Base-by-base conservation (phyloP, 2,329 filamentous ascomycete genomes). In the Penicillium polonicum region DNA sequence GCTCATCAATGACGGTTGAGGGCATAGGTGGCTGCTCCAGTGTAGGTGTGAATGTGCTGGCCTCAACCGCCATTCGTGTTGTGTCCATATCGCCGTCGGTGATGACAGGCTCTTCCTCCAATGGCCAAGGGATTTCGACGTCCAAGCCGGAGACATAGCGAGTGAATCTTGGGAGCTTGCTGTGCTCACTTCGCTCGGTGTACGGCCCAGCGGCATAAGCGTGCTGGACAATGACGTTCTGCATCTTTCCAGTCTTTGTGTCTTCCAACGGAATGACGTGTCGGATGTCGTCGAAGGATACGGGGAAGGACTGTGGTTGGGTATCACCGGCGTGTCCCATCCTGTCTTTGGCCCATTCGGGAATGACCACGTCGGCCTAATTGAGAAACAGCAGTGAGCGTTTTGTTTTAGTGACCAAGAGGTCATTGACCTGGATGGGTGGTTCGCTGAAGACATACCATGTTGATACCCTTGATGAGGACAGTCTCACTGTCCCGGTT, bases 11-110 rank as follows among this genome's bases (percentile, higher is more conserved):
- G 38, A 97, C 83, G n/a, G 76, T 78, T 31, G 81, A 76, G 5
- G 93, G 92, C 83, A 96, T 91, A 15, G 93, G 93, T 27, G 89
- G 83, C 17, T 83, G 80, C 29, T 92, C 79, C 25, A 97, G 80
- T 36, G 86, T 89, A n/a, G 92, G 92, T 54, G 88, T 80, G 72
- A 90, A 96, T 1, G 89, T 90, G 68, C 80, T 81, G 62, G 85
- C 82, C 69, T 96, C 90, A 57, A 91, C 89, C 55, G 88, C 83
- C 71, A 88, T 85, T 63, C 90, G 88, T 45, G 86, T 77, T 3
- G 93, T 97, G 76, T 97, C 93, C 68, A 69, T 75, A 4, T 80
- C 74, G 63, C 85, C 74, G 64, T 88, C 85, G 61, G 83, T 76
- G 42, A 79, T 65, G 42, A 82, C 75, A 38, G 79, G 79, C 1